Conservation (phyloP, 2,329 filamentous ascomycete genomes). For the Aurifilum marmelostoma region DNA sequence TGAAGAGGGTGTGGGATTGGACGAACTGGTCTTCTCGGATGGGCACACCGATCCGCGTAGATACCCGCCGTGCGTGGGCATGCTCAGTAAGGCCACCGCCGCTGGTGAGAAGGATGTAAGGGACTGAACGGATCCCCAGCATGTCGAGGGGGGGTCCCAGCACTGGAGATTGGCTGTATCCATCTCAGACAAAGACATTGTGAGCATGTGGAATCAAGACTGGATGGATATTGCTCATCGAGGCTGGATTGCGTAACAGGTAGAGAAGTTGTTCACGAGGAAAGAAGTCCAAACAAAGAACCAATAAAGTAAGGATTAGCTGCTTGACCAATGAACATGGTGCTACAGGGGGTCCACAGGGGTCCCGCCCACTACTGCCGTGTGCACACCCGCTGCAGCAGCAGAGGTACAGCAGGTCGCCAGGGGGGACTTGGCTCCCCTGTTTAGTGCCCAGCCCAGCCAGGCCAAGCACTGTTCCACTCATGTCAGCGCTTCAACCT, state of each 20-base stretch:
- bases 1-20: constrained; percentile 76
- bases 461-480: neutral
- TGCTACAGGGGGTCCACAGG: no score
- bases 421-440: neutral
- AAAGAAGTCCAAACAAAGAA: neutral
- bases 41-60: constrained; percentile 53
- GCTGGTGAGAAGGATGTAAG: constrained; percentile 76
- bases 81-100: constrained; percentile 71
- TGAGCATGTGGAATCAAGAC: no score
- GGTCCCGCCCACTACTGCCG: neutral
- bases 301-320: neutral
- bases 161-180: constrained; percentile 64
- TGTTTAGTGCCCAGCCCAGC: neutral
- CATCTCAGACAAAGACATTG: constrained; percentile 52
- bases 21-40: constrained; percentile 56
- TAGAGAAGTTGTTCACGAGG: no score
- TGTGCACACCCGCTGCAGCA: neutral
- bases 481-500: neutral
- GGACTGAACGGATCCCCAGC: constrained; percentile 64
- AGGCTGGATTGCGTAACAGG: no score
- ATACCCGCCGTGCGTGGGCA: constrained; percentile 63
- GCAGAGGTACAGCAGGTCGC: neutral
- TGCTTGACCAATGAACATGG: neutral
- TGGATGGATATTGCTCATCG: no score
- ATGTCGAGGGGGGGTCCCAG: constrained; percentile 60